Evolutionary conservation across 2,329 filamentous ascomycete species (phyloP).

Genomic region (Apiospora saccharicola): DNA sequence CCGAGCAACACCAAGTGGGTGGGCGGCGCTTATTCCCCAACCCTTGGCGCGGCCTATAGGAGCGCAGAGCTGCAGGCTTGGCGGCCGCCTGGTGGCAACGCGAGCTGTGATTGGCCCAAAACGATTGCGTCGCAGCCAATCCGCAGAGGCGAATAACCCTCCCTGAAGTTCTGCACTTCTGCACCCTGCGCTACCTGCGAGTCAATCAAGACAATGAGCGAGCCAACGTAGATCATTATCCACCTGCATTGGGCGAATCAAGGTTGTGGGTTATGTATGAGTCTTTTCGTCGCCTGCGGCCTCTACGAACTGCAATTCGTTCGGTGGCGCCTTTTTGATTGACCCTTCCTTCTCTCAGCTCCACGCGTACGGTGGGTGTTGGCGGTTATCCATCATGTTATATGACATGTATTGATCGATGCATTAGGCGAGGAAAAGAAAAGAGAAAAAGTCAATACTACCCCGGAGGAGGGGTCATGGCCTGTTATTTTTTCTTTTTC

Average conservation of each 20-base stretch:
- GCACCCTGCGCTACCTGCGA: slow-evolving; percentile 8
- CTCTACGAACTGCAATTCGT: not conserved
- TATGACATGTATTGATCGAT: slow-evolving; percentile 1
- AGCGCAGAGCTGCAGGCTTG: not conserved
- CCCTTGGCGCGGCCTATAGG: slow-evolving; percentile 13
- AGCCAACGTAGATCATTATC: not conserved
- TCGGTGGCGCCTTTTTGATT: not conserved
- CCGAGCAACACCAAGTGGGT: not conserved
- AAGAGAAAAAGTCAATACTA: slow-evolving; percentile 2
- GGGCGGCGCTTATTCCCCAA: slow-evolving; percentile 13
- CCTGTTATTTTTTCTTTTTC: not conserved
- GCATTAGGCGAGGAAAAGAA: slow-evolving; percentile 10
- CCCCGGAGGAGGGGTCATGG: not conserved
- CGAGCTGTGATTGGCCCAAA: slow-evolving; percentile 16
- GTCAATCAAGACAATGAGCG: not conserved
- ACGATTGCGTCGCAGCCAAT: slow-evolving; percentile 6
- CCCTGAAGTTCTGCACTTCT: not conserved
- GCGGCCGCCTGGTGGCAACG: slow-evolving; percentile 1
- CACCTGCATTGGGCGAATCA: slow-evolving; percentile 17
- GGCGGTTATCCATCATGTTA: slow-evolving; percentile 19
- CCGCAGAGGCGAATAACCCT: slow-evolving; percentile 5
- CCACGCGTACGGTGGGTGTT: slow-evolving; percentile 19
- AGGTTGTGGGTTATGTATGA: not conserved
- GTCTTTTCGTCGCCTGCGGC: not conserved
- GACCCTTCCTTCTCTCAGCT: not conserved